Evolutionary conservation across 148 eudicot species (phyloP), one percentile per base, ranked within the genome.

Genomic region (Oxyria digyna): DNA sequence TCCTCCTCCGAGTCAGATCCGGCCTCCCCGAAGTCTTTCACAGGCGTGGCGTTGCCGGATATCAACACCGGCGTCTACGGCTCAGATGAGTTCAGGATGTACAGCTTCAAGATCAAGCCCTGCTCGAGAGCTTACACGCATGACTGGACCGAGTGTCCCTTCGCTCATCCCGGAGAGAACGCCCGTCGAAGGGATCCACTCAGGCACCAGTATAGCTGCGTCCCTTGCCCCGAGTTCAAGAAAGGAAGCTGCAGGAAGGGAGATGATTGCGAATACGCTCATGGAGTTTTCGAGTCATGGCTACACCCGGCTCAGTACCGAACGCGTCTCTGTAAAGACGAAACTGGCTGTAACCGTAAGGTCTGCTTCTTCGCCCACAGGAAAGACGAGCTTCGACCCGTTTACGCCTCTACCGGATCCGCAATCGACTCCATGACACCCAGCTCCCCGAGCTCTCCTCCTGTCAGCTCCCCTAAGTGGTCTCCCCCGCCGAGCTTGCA

Each of bases 1-100:
- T 1, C 74, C n/a, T 64, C 55, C 38, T 75, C 86, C 12, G 76
- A 74, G 71, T 77, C 77, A 0, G 77, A 75, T 65, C 80, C 87
- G 48, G 79, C 79, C 6, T 75, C 80, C 8, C 75, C 74, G 75
- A 78, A 69, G 73, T 50, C 76, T 80, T 14, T 78, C 82, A 20
- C 69, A 17, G 42, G 68, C 23, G 68, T 80, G 89, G 87, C 69
- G 29, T 18, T 66, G 46, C 69, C 69, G 45, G 69, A 66, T 27
- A 66, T 66, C n/a, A 66, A 66, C 69, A 29, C 43, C 3, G 69
- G 69, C 26, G 6, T 66, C 18, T 66, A 66, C 69, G 69, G 45
- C 26, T 66, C 69, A 24, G 69, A 66, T 18, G 69, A 66, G 69
- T 66, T 66, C 69, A 40, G 69, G 46, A 66, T 66, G 69, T 66